These are phyloP conservation scores for Ceratocystis albifundus DNA, from an alignment of 2,329 filamentous ascomycete genomes.

Conservation along the genomic window DNA sequence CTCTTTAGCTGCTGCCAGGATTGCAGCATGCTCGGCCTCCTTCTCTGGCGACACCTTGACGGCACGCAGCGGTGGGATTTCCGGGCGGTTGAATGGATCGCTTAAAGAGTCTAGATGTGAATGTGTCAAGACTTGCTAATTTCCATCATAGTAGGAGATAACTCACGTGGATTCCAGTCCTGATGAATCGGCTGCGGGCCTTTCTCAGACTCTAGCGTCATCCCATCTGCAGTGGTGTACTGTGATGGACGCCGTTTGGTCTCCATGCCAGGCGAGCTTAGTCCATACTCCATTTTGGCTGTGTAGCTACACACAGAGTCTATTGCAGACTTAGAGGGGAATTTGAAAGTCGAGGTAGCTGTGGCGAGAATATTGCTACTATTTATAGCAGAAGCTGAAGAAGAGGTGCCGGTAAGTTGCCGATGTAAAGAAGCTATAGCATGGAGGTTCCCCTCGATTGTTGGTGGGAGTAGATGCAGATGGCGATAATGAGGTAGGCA, in stretches of 20 bases:
- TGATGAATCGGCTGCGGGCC: background rate
- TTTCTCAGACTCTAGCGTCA: conserved; percentile 11
- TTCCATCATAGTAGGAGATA: too few species aligned
- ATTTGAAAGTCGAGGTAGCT: background rate
- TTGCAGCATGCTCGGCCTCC: conserved; percentile 6
- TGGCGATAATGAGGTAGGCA: background rate
- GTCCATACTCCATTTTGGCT: conserved; percentile 8
- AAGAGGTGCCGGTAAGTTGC: background rate
- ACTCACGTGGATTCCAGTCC: conserved; percentile 17
- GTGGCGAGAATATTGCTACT: background rate
- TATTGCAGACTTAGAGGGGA: background rate
- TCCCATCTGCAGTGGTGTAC: background rate
- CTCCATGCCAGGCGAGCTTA: conserved; percentile 19
- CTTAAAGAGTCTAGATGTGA: conserved; percentile 13
- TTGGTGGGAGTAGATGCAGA: background rate
- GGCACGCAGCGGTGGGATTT: conserved; percentile 16
- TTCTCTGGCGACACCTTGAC: conserved; percentile 13
- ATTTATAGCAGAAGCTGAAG: background rate
- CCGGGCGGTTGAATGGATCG: conserved; percentile 20
- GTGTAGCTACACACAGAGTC: background rate
- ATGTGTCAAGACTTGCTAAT: background rate
- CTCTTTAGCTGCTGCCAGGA: conserved; percentile 12
- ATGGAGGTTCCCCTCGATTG: too few species aligned
- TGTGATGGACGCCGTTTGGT: background rate
- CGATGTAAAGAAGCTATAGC: background rate